A percentile compares a stretch with the other conserved stretches of the same genome.
Evolutionary conservation across 2,329 filamentous ascomycete species (phyloP).

Genomic region (Colletotrichum melonis): DNA sequence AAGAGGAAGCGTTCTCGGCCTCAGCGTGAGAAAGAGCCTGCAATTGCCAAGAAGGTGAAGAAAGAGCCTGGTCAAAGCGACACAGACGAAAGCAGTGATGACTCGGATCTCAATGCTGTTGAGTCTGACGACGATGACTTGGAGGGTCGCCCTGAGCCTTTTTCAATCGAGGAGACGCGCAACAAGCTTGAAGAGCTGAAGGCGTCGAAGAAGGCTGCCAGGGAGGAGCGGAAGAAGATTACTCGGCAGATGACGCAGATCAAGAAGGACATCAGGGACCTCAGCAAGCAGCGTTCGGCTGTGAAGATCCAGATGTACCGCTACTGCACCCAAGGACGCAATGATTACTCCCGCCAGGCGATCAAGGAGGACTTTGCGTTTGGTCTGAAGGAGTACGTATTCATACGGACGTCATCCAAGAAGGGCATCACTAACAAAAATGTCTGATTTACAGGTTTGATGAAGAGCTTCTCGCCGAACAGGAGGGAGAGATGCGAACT

Average conservation of each 20-base stretch:
- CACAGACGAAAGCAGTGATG: conserved; percentile 1
- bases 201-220: not conserved
- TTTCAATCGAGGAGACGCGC: not conserved
- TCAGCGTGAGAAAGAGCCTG: not conserved
- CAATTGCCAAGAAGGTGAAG: too few species aligned
- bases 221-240: not conserved
- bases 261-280: not conserved
- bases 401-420: not conserved
- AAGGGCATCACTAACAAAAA: not conserved
- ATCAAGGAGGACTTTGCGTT: conserved; percentile 40
- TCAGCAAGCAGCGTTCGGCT: not conserved
- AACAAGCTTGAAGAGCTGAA: conserved; percentile 19
- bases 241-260: not conserved
- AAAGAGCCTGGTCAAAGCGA: not conserved
- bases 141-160: not conserved
- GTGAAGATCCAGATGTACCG: not conserved
- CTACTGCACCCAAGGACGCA: conserved; percentile 64
- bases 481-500: not conserved
- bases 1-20: conserved; percentile 7
- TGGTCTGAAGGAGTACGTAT: conserved; percentile 59
- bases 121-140: not conserved
- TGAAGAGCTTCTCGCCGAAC: conserved; percentile 12
- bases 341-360: conserved; percentile 57
- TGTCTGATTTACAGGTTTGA: conserved; percentile 2
- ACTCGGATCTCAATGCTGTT: not conserved